Base-by-base conservation (phyloP, 495 filamentous ascomycete genomes). In the Acidiella bohemica region DNA sequence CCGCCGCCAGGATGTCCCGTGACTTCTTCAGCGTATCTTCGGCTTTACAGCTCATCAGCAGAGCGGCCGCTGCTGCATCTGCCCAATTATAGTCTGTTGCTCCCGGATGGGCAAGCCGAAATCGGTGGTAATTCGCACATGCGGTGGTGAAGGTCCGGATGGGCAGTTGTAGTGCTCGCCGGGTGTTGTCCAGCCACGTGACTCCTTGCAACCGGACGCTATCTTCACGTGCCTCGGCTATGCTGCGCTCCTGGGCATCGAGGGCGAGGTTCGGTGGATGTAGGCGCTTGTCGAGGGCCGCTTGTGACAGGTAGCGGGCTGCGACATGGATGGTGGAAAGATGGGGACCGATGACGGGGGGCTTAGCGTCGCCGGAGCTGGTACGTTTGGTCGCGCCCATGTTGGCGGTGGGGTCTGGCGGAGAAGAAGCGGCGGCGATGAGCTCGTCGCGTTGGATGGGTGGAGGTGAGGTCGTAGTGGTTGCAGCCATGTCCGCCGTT, bases 11-110 rank as follows among this genome's bases (percentile, higher is more conserved):
- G 42, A 97, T 90, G 39, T 97, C 90, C 35, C 74, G 74, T 13
- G 84, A 93, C 63, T 96, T 96, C 63, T 97, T 96, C 32, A 96
- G 67, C 1, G 90, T 96, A 56, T 97, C 90, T 54, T 97, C 90
- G 31, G 88, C 85, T 60, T 97, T 97, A 71, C 88, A 95, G 25
- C 86, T 86, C 13, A 81, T 78, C 52, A 96, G 88, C 22, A 97
- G 66, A 21, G 83, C 76, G 10, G 90, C 87, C 0, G 86, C 73
- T 3, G 86, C 83, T 4, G 84, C 85, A 57, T 96, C 90, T 72
- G 79, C 36, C 28, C 41, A 43, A 2, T 33, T 24, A 13, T 54
- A 44, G 33, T 46, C 44, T 13, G 40, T 19, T 12, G 25, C 25
- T 46, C 82, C 79, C 12, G 76, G 68, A 56, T 87, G 84, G 5